These are phyloP conservation scores for Camillea tinctor DNA, from an alignment of 2,329 filamentous ascomycete species.

Conservation along the genomic window DNA sequence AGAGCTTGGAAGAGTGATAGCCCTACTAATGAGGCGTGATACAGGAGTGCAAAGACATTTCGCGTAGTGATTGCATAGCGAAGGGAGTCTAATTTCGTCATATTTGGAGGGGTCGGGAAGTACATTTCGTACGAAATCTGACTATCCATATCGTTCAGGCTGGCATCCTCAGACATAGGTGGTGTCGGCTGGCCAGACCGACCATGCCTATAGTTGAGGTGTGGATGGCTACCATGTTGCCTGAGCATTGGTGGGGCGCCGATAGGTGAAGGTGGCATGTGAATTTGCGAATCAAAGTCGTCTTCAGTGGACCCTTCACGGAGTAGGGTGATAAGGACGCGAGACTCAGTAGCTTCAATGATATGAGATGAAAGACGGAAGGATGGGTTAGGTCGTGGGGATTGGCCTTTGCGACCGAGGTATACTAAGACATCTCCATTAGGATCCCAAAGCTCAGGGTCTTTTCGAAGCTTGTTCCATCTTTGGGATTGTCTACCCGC, in stretches of 20 bases:
- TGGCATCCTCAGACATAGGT: constrained; percentile 45
- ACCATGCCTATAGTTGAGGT: constrained; percentile 24
- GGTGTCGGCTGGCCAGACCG: constrained; percentile 40
- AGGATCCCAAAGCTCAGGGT: constrained; percentile 60
- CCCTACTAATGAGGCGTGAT: constrained; percentile 64
- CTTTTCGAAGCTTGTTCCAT: constrained; percentile 59
- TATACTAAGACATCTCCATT: constrained; percentile 61
- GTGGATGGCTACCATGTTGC: constrained; percentile 29
- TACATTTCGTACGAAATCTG: constrained; percentile 62
- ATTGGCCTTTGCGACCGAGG: constrained; percentile 46
- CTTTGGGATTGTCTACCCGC: constrained; percentile 46
- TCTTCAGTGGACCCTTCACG: constrained; percentile 53
- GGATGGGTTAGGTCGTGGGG: constrained; percentile 48
- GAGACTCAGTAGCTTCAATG: constrained; percentile 57
- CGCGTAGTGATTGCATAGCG: constrained; percentile 65
- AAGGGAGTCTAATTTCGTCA: constrained; percentile 47
- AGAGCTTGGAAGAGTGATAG: constrained; percentile 62
- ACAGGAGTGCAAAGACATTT: constrained; percentile 67
- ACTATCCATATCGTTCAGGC: constrained; percentile 46
- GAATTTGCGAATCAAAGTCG: constrained; percentile 33
- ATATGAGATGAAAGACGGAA: constrained; percentile 59
- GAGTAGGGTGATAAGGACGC: constrained; percentile 51
- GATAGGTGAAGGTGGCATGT: constrained; percentile 43
- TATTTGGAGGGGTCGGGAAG: constrained; percentile 55
- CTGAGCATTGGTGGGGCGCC: constrained; percentile 41